Evolutionary conservation across 225 moss, liverwort and hornwort genomes (phyloP), one percentile per base, ranked within the genome.

Genomic region (Sphagnum contortum): DNA sequence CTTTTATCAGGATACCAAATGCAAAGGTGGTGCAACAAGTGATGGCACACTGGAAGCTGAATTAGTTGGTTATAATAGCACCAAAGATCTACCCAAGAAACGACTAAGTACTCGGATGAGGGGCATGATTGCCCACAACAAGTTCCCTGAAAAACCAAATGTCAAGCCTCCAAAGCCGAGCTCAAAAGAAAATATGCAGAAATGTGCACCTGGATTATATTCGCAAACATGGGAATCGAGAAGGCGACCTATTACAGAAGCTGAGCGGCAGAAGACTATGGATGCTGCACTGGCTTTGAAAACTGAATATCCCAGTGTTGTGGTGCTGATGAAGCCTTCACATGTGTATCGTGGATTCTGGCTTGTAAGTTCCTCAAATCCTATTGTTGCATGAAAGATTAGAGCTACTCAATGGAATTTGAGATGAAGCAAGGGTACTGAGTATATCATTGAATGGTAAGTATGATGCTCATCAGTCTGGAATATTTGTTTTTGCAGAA

Each of bases 291-390:
- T 49, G 2, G n/a, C 74, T 59, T n/a, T 74, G 48, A 60, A 63
- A 61, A 64, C 74, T 0, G 29, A 74, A 55, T 55, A 68, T 53
- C 72, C 83, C 3, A 74, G 70, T 56, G 3, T 72, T 49, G 4
- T 62, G 55, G 49, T 83, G 4, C 11, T 60, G 49, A 83, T 83
- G 83, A 83, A 72, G 73, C 83, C 83, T 44, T 83, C 80, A 8
- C 83, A 83, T 63, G 79, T 83, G 2, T 83, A 83, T 68, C 79
- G 77, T 54, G 83, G 83, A 4, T 83, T 83, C 60, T 83, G 80
- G 80, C 77, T 82, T 74, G 81, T 82, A 82, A 62, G 58, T 63
- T 14, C 12, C 29, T 29, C 29, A 29, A 29, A 29, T 29, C 29
- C 29, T 29, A 0, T 29, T 29, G 29, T 29, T 29, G 29, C 29